phyloP scores from a whole-genome alignment of 768 basidiomycete species.

The Amanita rimosa region DNA sequence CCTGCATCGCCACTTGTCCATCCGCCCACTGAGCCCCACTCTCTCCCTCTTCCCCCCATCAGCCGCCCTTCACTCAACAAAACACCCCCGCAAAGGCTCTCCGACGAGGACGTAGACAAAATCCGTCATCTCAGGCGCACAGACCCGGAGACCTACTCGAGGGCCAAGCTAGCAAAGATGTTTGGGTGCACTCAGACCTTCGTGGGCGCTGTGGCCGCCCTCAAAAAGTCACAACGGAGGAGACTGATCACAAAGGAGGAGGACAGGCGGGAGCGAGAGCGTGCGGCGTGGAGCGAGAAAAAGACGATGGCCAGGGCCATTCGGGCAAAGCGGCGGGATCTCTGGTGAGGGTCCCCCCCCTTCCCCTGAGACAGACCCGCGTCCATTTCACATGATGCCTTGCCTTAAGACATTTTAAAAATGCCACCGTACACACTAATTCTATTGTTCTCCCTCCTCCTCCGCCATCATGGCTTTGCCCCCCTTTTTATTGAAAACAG shows the following conservation, averaged over 20 bases:
- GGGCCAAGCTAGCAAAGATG: slow-evolving; percentile 58
- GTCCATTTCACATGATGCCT: neutral
- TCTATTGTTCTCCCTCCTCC: slow-evolving; percentile 6
- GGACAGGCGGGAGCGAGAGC: slow-evolving; percentile 30
- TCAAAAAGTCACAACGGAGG: slow-evolving; percentile 39
- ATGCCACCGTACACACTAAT: slow-evolving; percentile 9
- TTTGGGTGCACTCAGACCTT: slow-evolving; percentile 66
- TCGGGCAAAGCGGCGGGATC: slow-evolving; percentile 50
- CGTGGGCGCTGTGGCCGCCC: slow-evolving; percentile 51
- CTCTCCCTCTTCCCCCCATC: slow-evolving; percentile 33
- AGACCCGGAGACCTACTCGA: slow-evolving; percentile 50
- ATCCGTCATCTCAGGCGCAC: slow-evolving; percentile 46
- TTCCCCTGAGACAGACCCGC: neutral
- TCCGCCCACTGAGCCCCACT: slow-evolving; percentile 20
- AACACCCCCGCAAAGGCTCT: slow-evolving; percentile 26
- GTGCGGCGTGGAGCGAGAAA: slow-evolving; percentile 62
- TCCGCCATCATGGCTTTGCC: slow-evolving; percentile 15
- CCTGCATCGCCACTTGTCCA: slow-evolving; percentile 66
- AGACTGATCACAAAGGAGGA: slow-evolving; percentile 32
- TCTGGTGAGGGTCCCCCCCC: slow-evolving; percentile 38
- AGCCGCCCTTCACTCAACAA: slow-evolving; percentile 29
- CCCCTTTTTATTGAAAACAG: slow-evolving; percentile 34
- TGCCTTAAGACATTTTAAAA: neutral
- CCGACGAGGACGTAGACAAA: slow-evolving; percentile 40
- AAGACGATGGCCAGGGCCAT: slow-evolving; percentile 54